These are phyloP conservation scores for Neopestalotiopsis clavispora DNA, from an alignment of 2,329 filamentous ascomycete genomes.

Conservation along the genomic window DNA sequence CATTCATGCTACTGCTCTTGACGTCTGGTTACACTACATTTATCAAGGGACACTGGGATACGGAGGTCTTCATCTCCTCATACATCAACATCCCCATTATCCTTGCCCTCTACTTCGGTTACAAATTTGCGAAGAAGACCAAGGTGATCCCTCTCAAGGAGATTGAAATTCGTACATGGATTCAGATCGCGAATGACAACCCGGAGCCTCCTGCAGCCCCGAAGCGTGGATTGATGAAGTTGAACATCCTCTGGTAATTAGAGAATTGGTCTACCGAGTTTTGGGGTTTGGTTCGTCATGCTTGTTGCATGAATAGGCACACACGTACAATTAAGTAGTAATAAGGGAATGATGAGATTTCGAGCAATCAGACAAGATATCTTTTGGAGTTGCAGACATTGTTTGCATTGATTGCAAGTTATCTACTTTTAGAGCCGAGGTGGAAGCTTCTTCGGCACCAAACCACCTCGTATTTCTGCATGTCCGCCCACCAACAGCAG, in stretches of 20 bases:
- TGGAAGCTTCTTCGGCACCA: constrained; percentile 13
- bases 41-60: constrained; percentile 39
- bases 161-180: constrained; percentile 16
- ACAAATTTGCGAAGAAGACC: constrained; percentile 20
- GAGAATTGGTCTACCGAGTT: too few relatives aligned
- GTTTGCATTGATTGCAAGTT: neutral
- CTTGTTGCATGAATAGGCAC: too few relatives aligned
- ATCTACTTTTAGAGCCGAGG: neutral
- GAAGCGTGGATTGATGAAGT: constrained; percentile 13
- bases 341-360: too few relatives aligned
- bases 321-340: too few relatives aligned
- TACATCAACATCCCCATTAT: constrained; percentile 41
- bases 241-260: constrained; percentile 18
- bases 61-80: constrained; percentile 34
- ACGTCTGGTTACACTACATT: constrained; percentile 35
- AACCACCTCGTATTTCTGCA: neutral
- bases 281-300: too few relatives aligned
- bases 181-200: constrained; percentile 19
- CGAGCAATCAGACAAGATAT: rapidly evolving
- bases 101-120: constrained; percentile 25
- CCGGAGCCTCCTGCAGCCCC: constrained; percentile 17
- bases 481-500: neutral
- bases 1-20: constrained; percentile 30
- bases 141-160: constrained; percentile 17
- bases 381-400: neutral